These are phyloP conservation scores for Paramecium biaurelia DNA, from an alignment of 73 alveolate species.

Conservation along the genomic window DNA sequence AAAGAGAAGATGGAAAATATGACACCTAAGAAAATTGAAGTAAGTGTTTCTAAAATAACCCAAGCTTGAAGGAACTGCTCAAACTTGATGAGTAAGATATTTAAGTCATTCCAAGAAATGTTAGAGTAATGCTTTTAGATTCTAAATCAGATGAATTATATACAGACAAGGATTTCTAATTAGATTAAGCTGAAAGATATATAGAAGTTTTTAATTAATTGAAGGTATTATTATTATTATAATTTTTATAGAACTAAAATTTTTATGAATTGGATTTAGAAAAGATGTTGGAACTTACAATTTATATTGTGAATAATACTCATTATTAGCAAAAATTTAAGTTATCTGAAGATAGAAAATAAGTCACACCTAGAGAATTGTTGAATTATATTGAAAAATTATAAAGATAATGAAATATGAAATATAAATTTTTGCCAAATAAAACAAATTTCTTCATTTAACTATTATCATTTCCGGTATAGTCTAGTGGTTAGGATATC, in stretches of 20 bases:
- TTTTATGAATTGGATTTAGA: constrained; percentile 17
- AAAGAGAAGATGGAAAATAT: not conserved
- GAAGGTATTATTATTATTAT: not conserved
- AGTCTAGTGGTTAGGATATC: constrained; percentile 63
- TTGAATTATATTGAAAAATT: constrained; percentile 33
- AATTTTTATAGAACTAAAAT: not conserved
- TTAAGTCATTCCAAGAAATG: constrained; percentile 33
- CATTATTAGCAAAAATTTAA: constrained; percentile 26
- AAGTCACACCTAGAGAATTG: constrained; percentile 21
- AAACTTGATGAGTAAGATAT: constrained; percentile 21
- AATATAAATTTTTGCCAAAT: not conserved
- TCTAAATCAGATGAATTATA: constrained; percentile 45
- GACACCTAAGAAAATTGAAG: constrained; percentile 16
- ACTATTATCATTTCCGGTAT: constrained; percentile 46
- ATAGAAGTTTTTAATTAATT: not conserved
- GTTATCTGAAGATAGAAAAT: not conserved
- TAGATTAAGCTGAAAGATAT: not conserved
- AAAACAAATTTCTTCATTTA: not conserved
- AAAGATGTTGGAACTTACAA: constrained; percentile 17
- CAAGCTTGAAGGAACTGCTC: constrained; percentile 26
- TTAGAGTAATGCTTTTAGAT: constrained; percentile 18
- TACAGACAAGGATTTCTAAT: constrained; percentile 4
- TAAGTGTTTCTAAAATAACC: constrained; percentile 17
- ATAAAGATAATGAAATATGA: not conserved
- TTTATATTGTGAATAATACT: constrained; percentile 24